Percentiles rank a stretch among this genome's conserved stretches.
Evolutionary conservation across 768 basidiomycete genomes (phyloP).

Genomic region (Pseudohyphozyma bogoriensis): DNA sequence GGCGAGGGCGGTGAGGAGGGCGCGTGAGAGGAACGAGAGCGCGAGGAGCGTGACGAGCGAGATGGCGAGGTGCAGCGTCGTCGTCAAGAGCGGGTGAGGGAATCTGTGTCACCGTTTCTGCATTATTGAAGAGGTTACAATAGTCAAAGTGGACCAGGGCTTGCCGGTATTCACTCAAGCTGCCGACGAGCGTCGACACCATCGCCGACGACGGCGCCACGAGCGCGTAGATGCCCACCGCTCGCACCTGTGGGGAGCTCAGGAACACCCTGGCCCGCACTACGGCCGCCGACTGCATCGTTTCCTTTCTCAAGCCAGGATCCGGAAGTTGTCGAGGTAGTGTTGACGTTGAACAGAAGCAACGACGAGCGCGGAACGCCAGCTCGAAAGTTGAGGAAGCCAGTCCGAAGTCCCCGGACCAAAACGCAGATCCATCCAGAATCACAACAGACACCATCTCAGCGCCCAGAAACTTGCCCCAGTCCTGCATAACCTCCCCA

Average conservation of each 20-base stretch:
- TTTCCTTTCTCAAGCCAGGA: too few relatives aligned
- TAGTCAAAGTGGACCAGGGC: not conserved
- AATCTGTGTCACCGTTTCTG: not conserved
- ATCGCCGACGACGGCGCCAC: not conserved
- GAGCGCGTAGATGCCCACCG: not conserved
- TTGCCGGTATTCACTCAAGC: conserved; percentile 11
- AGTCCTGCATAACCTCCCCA: too few relatives aligned
- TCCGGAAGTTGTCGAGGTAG: too few relatives aligned
- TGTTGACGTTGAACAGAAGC: too few relatives aligned
- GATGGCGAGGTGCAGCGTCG: conserved; percentile 5
- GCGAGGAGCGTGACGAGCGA: not conserved
- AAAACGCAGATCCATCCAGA: too few relatives aligned
- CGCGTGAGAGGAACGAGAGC: not conserved
- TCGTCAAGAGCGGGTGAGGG: conserved; percentile 12
- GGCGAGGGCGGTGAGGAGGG: not conserved
- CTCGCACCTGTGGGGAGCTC: not conserved
- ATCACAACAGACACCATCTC: too few relatives aligned
- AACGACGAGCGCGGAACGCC: too few relatives aligned
- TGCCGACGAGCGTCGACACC: not conserved
- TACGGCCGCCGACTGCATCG: not conserved
- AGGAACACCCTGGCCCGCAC: not conserved
- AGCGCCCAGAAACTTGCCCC: too few relatives aligned
- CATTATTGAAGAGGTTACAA: too few relatives aligned
- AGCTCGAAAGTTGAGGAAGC: too few relatives aligned
- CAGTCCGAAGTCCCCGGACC: too few relatives aligned